Evolutionary conservation across 345 rosid genomes (phyloP).

Genomic region (Litchi chinensis): DNA sequence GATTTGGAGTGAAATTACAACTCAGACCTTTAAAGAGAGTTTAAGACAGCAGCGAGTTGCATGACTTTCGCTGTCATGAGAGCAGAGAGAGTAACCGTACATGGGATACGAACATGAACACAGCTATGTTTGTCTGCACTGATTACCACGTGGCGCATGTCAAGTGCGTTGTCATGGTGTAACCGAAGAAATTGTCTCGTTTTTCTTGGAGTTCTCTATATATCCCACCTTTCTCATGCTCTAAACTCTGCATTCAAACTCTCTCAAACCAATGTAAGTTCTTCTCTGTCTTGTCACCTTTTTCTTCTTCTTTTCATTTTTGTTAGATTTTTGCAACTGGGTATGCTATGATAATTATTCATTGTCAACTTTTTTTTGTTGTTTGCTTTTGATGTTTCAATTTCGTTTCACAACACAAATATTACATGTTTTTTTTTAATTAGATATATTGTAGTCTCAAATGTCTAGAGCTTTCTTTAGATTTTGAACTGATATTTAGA

Average conservation of each 20-base stretch:
- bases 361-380: background rate
- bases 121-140: background rate
- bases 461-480: background rate
- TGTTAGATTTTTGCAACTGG: background rate
- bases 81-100: slow-evolving; percentile 3
- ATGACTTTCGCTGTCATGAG: background rate
- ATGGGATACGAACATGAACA: background rate
- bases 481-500: background rate
- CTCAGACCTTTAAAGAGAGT: background rate
- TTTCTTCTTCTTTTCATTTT: background rate
- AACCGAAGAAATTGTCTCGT: background rate
- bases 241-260: background rate
- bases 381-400: too few relatives aligned
- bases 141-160: slow-evolving; percentile 20
- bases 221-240: too few relatives aligned
- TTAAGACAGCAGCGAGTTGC: slow-evolving; percentile 3
- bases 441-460: too few relatives aligned
- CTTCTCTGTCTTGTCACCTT: slow-evolving; percentile 8
- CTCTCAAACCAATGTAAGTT: background rate
- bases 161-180: slow-evolving; percentile 27
- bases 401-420: too few relatives aligned
- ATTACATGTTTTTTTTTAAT: too few relatives aligned
- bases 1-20: background rate
- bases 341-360: background rate
- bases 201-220: too few relatives aligned